A percentile compares a stretch with the other conserved stretches of the same genome.
Conservation (phyloP, 805 yeast species). For the Babjeviella inositovora region DNA sequence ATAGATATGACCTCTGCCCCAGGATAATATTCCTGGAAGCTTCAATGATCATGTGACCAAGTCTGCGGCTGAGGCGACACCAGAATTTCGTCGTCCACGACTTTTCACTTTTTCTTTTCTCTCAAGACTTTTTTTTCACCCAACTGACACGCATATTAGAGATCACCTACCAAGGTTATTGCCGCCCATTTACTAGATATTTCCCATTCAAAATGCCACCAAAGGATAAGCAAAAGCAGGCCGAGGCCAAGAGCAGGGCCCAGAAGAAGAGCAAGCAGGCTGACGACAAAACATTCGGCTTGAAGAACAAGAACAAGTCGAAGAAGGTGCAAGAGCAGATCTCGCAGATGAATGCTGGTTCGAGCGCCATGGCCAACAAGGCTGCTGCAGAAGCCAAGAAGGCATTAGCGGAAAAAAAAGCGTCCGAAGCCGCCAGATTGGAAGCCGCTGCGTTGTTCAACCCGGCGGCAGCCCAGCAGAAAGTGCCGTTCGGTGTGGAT, state of each 20-base stretch:
- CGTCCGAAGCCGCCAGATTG: slow-evolving; percentile 76
- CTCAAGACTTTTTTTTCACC: too few relatives aligned
- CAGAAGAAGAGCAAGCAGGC: slow-evolving; percentile 47
- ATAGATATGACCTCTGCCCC: too few relatives aligned
- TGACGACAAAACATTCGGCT: slow-evolving; percentile 86
- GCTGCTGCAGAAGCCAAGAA: slow-evolving; percentile 62
- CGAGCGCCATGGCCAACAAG: slow-evolving; percentile 37
- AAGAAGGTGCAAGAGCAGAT: slow-evolving; percentile 71
- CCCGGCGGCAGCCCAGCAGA: slow-evolving; percentile 51
- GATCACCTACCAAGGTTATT: too few relatives aligned
- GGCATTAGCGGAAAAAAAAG: slow-evolving; percentile 67
- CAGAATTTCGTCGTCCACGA: too few relatives aligned
- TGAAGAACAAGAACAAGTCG: slow-evolving; percentile 91
- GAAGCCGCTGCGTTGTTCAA: slow-evolving; percentile 75
- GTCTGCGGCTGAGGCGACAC: too few relatives aligned
- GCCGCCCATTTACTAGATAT: too few relatives aligned
- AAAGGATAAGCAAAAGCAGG: slow-evolving; percentile 54
- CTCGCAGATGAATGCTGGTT: slow-evolving; percentile 39
- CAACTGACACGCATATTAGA: too few relatives aligned
- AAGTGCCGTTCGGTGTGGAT: slow-evolving; percentile 93
- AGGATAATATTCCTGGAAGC: too few relatives aligned
- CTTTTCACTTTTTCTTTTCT: too few relatives aligned
- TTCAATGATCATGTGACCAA: too few relatives aligned
- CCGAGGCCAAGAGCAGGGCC: slow-evolving; percentile 34
- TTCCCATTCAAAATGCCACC: slow-evolving; percentile 83